Evolutionary conservation across 257 asterid species (phyloP), one percentile per base, ranked within the genome.

Genomic region (Primulina eburnea): DNA sequence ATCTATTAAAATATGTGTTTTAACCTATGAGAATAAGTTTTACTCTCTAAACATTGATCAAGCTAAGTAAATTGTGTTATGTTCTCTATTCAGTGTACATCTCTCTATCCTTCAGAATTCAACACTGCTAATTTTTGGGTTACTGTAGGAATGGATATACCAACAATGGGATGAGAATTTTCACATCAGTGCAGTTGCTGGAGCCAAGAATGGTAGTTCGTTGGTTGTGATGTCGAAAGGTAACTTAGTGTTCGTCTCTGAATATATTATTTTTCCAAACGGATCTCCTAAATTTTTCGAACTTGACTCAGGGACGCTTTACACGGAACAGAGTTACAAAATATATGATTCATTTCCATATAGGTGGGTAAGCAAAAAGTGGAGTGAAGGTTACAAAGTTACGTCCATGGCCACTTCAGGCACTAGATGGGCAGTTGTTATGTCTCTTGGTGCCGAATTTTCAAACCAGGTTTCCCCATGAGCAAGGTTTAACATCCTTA

Each of bases 221-320:
- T 71, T 82, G 71, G 86, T 82, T n/a, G 77, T 82, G 20, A 78
- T 82, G 86, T 82, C 86, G 3, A 82, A 78, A 70, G 83, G 86
- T 79, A 33, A 73, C 80, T 76, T 18, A 35, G 2, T 35, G 7
- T 7, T 35, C 43, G 11, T 35, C 43, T 35, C 43, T 35, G 43
- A 35, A 35, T 35, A 8, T 35, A 35, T 16, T 37, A 21, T 55
- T 67, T 2, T 18, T 59, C 26, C 26, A 24, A 7, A 43, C 60
- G 2, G 8, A 35, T 35, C 43, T 35, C 7, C 11, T 35, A 35
- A 35, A 35, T 35, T 35, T 35, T 35, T 35, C 65, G 55, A 34
- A 24, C 60, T 11, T 18, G 40, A 26, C 24, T 5, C 52, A 82
- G 82, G 84, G 68, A 82, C 86, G 4, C 86, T 73, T 70, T 82